Evolutionary conservation across 352 stramenopile species (phyloP), one percentile per base, ranked within the genome.

Genomic region (Globisporangium viniferum): DNA sequence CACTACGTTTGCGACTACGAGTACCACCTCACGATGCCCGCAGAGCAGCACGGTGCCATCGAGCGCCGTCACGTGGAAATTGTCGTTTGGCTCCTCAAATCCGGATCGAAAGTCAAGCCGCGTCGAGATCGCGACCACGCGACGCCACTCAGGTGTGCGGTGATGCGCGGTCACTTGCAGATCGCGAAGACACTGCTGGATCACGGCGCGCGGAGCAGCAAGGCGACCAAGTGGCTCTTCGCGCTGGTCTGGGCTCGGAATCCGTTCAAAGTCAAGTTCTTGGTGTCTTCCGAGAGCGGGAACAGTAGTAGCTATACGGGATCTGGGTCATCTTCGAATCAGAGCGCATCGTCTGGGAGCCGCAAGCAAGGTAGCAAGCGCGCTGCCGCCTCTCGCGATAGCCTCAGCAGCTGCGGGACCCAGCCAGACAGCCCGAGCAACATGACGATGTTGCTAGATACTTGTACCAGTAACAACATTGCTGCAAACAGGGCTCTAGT

Each of bases 1-100:
- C 77, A 87, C 49, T 67, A 77, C 41, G 71, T 75, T 3, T 72
- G 72, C 22, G 70, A 79, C 56, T 79, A 80, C 24, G 58, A 51
- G 63, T 63, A 64, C 61, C 71, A 62, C 62, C 62, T 6, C 56
- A 71, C 59, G 54, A 61, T 65, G 64, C 69, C 56, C 56, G 44
- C 27, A 29, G 69, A 58, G 64, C 73, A 59, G 69, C 71, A 57
- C 35, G 59, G 22, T 9, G 1, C 36, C 20, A 62, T 69, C 35
- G 70, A 70, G 54, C 55, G 12, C 10, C 27, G 22, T 2, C 74
- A 79, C 24, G 65, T 75, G 14, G 70, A 77, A 39, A 65, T 79
- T 12, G 74, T 73, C n/a, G n/a, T 64, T 7, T 49, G 49, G 3
- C 59, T 83, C 12, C 22, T 79, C 8, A n/a, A 58, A 4, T 58